phyloP scores from a whole-genome alignment of 2,329 filamentous ascomycete genomes.

The Teratosphaeria viscida region DNA sequence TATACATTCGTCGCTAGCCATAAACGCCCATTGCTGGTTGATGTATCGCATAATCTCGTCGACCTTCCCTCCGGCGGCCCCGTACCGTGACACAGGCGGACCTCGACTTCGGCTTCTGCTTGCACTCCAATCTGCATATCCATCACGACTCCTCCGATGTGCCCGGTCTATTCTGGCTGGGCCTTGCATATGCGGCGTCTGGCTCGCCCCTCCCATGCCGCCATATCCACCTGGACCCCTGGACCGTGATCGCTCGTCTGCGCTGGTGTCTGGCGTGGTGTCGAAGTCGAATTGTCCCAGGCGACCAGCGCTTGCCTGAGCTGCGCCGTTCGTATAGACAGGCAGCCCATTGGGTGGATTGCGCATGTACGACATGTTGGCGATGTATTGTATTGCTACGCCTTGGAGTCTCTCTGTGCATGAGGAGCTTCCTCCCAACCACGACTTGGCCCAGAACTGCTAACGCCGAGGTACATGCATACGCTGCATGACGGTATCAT shows the following conservation, averaged over 20 bases:
- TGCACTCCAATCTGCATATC: slow-evolving; percentile 13
- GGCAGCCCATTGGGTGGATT: not conserved
- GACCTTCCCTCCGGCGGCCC: slow-evolving; percentile 32
- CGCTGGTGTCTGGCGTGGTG: slow-evolving; percentile 25
- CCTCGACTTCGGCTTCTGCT: slow-evolving; percentile 13
- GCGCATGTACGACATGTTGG: slow-evolving; percentile 9
- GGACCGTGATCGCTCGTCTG: slow-evolving; percentile 26
- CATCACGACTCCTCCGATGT: slow-evolving; percentile 30
- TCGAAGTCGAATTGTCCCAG: slow-evolving; percentile 27
- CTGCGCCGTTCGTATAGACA: not conserved
- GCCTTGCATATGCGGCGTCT: slow-evolving; percentile 12
- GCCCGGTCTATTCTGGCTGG: slow-evolving; percentile 34
- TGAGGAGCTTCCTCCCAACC: not conserved
- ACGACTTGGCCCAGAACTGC: not conserved
- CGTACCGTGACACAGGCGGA: slow-evolving; percentile 18
- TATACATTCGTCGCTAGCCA: slow-evolving; percentile 79
- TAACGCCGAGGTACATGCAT: not conserved
- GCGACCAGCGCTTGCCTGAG: slow-evolving; percentile 6
- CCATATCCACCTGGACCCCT: slow-evolving; percentile 32
- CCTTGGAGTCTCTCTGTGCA: not conserved
- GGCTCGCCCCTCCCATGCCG: slow-evolving; percentile 16
- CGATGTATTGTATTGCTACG: not conserved
- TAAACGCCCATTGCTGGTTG: slow-evolving; percentile 79
- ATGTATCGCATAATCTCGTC: slow-evolving; percentile 66
- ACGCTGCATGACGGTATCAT: not conserved